Percentiles rank a stretch among this genome's conserved stretches.
These are phyloP conservation scores for Neostapfia colusana DNA, from an alignment of 176 grass and related monocot species.

Conservation along the genomic window DNA sequence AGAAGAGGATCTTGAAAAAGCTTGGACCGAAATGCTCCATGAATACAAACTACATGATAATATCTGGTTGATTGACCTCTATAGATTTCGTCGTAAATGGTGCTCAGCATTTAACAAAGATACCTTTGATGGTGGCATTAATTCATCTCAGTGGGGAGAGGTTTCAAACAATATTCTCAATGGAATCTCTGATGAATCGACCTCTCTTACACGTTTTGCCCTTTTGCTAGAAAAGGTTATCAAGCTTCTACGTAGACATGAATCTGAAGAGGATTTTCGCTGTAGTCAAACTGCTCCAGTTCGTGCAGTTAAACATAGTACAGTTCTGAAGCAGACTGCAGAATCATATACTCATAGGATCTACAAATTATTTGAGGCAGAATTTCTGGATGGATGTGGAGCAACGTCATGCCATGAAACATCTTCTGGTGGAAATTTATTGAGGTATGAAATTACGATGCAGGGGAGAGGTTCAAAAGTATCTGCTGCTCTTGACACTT, in stretches of 20 bases:
- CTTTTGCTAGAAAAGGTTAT: conserved; percentile 76
- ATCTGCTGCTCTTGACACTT: conserved; percentile 69
- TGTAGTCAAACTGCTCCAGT: conserved; percentile 82
- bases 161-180: conserved; percentile 68
- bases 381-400: conserved; percentile 82
- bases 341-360: conserved; percentile 75
- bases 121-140: conserved; percentile 80
- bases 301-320: conserved; percentile 77
- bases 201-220: conserved; percentile 64
- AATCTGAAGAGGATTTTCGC: conserved; percentile 82
- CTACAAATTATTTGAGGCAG: conserved; percentile 84
- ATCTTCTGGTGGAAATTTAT: conserved; percentile 53
- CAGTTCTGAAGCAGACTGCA: conserved; percentile 71
- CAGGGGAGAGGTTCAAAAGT: conserved; percentile 74
- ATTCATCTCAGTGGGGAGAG: conserved; percentile 75
- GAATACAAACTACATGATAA: conserved; percentile 68
- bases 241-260: conserved; percentile 58
- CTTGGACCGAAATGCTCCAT: conserved; percentile 56
- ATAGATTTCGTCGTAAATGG: conserved; percentile 67
- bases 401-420: conserved; percentile 69
- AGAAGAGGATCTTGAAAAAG: conserved; percentile 64
- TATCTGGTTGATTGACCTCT: conserved; percentile 60
- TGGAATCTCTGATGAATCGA: conserved; percentile 78
- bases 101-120: conserved; percentile 78
- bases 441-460: conserved; percentile 78